Base-by-base conservation (phyloP, 768 basidiomycete species). In the Lactarius indigo region DNA sequence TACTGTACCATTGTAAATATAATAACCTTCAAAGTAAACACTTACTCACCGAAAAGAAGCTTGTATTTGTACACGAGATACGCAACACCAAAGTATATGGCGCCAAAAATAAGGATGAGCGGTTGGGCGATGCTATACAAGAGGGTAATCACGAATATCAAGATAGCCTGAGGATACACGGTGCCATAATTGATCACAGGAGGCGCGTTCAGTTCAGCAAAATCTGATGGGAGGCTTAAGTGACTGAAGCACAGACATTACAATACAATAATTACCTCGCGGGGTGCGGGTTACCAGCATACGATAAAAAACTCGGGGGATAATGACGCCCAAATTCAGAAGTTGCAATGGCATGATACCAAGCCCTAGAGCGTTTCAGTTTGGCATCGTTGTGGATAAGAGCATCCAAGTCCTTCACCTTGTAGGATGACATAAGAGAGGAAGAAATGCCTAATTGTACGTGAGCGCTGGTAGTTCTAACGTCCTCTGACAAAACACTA, bases 21-120 rank as follows among this genome's bases (percentile, higher is more conserved):
- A 18, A 28, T n/a, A 37, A 41, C 6, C 58, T 30, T 17, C 33
- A 63, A 39, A n/a, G 66, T 35, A 50, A 28, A 41, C 28, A 41
- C 20, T 37, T 4, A 77, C 91, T 64, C 64, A 96, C 96, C 94
- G 72, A 96, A 97, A 0, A 98, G 81, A 5, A 98, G 83, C 72
- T 97, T 96, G 80, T 98, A 97, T 81, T 99, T 99, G 85, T 98
- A 98, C 3, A 97, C 96, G 6, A 98, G 83, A 74, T 99, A 99
- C 8, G 85, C 93, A 44, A 91, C 80, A n/a, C 95, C 96, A 72
- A 99, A 99, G 78, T 99, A 99, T 60, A 96, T 79, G 1, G 96
- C 93, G 15, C 96, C 94, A 74, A 98, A 98, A 33, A 97, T 84
- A 63, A 98, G 83, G 75, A 98, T 97, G 69, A 97, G 83, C 0